Evolutionary conservation across 441 rosid genomes (phyloP).

Genomic region (Gossypium lobatum): DNA sequence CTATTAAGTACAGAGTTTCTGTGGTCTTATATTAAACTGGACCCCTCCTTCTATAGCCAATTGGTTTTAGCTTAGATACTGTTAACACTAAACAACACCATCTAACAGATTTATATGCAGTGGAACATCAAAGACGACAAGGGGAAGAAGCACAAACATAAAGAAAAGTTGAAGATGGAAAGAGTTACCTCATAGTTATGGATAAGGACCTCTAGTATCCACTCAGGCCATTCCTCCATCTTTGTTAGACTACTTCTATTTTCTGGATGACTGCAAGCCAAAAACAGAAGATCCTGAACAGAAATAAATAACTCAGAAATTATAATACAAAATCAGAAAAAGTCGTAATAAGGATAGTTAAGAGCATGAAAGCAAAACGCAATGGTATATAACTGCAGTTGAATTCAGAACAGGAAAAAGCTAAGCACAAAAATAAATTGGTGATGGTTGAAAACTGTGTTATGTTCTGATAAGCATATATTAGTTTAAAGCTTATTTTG

Average conservation of each 20-base stretch:
- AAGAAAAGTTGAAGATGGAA: slow-evolving; percentile 15
- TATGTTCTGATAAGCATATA: neutral
- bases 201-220: slow-evolving; percentile 89
- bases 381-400: neutral
- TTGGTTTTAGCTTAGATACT: neutral
- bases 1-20: neutral
- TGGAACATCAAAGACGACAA: neutral
- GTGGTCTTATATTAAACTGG: neutral
- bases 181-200: slow-evolving; percentile 76
- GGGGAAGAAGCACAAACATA: neutral
- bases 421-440: slow-evolving; percentile 7
- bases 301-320: slow-evolving; percentile 49
- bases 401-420: slow-evolving; percentile 1
- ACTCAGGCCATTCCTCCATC: slow-evolving; percentile 99
- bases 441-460: neutral
- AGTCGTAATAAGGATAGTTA: slow-evolving; percentile 15
- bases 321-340: slow-evolving; percentile 17
- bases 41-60: neutral
- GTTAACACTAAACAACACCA: slow-evolving; percentile 5
- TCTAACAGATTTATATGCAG: neutral
- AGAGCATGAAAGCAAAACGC: slow-evolving; percentile 14
- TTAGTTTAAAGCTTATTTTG: slow-evolving; percentile 7
- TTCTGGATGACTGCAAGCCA: slow-evolving; percentile 99
- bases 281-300: slow-evolving; percentile 99
- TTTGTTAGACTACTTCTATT: slow-evolving; percentile 80